Evolutionary conservation across 2,329 filamentous ascomycete genomes (phyloP), one percentile per base, ranked within the genome.

Genomic region (Arthrinium puccinioides): DNA sequence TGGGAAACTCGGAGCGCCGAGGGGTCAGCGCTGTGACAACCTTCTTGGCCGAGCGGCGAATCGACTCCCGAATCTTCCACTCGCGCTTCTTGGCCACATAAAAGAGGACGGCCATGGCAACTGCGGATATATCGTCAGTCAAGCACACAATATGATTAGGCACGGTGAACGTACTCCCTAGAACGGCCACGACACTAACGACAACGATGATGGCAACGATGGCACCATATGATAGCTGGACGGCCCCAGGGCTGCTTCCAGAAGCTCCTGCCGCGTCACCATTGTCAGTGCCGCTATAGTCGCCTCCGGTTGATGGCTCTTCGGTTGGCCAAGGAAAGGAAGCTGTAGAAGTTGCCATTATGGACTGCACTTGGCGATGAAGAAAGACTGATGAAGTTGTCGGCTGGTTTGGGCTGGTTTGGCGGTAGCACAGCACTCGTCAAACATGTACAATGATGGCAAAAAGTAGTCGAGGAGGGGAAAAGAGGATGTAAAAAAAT

Each of bases 11-110:
- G 39, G 68, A 60, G 39, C 76, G 67, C 32, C 76, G 64, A 6
- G 78, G 78, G n/a, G 78, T 82, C 38, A 82, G 65, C 5, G 70
- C 78, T 4, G 69, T 72, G 29, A 72, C 74, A 20, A 82, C 75
- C 51, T 68, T 77, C 44, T 69, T 70, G 21, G 78, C 77, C 2
- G 84, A 88, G 45, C 75, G 76, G 38, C 81, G 74, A 40, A 94
- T 69, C 21, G 72, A 83, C 54, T 85, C 77, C 41, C 80, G 76
- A 47, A 92, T 68, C 47, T 80, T 84, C 87, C 87, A 92, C 59
- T 89, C 84, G 32, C 81, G 77, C 64, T 87, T 88, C 69, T 92
- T 92, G 38, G 87, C 84, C 25, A 90, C 57, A 58, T 82, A 87
- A 64, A 84, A 94, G 20, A 92, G 74, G 3, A 77, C 63, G 3